Conservation (phyloP, 768 basidiomycete species). For the Hygrophorus russula region DNA sequence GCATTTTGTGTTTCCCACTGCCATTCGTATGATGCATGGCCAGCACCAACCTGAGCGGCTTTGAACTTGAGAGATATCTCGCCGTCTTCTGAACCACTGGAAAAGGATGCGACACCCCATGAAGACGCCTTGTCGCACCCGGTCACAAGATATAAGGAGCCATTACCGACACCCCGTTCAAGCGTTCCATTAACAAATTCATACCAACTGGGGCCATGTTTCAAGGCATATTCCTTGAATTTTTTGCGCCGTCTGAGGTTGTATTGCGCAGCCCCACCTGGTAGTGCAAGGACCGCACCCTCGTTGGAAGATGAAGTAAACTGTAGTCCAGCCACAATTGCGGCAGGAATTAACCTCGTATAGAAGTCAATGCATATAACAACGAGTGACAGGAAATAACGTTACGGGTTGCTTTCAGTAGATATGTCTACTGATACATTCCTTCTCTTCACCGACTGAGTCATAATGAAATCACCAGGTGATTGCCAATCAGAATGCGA, state of each 20-base stretch:
- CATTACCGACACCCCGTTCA: neutral
- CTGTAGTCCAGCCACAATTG: neutral
- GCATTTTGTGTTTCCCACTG: neutral
- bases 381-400: too few relatives aligned
- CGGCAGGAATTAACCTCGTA: neutral
- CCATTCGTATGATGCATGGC: slow-evolving; percentile 1
- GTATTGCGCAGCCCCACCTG: slow-evolving; percentile 8
- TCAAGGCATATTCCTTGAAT: slow-evolving; percentile 6
- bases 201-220: slow-evolving; percentile 5
- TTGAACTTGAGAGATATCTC: slow-evolving; percentile 5
- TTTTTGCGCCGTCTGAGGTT: slow-evolving; percentile 1
- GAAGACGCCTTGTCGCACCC: slow-evolving; percentile 13
- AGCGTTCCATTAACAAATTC: neutral
- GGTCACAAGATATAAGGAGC: slow-evolving; percentile 10
- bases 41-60: slow-evolving; percentile 1
- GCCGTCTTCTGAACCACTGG: slow-evolving; percentile 1
- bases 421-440: neutral
- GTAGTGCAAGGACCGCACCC: slow-evolving; percentile 10
- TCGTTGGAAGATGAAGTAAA: slow-evolving; percentile 6
- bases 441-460: too few relatives aligned
- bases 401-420: neutral
- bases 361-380: neutral
- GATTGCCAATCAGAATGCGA: too few relatives aligned
- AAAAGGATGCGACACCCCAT: slow-evolving; percentile 10
- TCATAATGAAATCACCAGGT: too few relatives aligned